Conservation (phyloP, 306 rosid genomes). For the Dalbergia cultrata region DNA sequence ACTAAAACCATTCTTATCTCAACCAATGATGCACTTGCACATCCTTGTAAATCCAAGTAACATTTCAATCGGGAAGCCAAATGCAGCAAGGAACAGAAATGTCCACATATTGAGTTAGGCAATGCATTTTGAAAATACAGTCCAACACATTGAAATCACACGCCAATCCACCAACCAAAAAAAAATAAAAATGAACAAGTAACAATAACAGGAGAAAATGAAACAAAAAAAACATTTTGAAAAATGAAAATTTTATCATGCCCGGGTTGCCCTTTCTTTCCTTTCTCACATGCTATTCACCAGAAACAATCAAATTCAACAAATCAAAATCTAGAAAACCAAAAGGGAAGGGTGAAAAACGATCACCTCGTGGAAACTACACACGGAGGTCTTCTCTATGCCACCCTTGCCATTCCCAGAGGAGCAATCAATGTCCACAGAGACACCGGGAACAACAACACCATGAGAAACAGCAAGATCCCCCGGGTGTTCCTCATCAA, state of each 20-base stretch:
- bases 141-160: constrained; percentile 36
- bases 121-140: constrained; percentile 39
- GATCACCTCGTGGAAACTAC: constrained; percentile 76
- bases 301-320: constrained; percentile 22
- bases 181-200: constrained; percentile 4
- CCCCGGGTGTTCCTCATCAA: constrained; percentile 61
- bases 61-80: constrained; percentile 24
- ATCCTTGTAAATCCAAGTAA: constrained; percentile 7
- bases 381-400: constrained; percentile 61
- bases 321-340: constrained; percentile 35
- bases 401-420: constrained; percentile 51
- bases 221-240: not conserved
- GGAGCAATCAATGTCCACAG: constrained; percentile 68
- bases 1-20: constrained; percentile 20
- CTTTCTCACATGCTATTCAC: not conserved
- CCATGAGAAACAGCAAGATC: constrained; percentile 72
- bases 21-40: not conserved
- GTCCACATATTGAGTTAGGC: not conserved
- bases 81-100: constrained; percentile 32
- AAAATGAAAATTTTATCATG: not conserved
- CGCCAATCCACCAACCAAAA: constrained; percentile 17
- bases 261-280: constrained; percentile 10
- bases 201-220: constrained; percentile 16
- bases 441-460: constrained; percentile 69
- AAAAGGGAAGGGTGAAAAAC: constrained; percentile 41